Conservation (phyloP, 75 land plant species). For the Isoetes taiwanensis region DNA sequence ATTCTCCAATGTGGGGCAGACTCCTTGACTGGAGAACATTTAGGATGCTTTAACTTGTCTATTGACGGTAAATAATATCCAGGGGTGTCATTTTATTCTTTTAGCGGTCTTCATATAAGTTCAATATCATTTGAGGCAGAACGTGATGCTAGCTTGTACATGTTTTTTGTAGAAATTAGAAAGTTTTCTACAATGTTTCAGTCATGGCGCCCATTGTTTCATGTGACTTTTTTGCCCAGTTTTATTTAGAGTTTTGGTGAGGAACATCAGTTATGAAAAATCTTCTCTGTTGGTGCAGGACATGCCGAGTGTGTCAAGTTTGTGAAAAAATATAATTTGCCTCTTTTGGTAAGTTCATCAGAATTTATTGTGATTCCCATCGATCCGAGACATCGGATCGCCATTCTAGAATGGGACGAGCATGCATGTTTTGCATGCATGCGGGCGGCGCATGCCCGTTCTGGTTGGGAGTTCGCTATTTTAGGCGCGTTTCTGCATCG, state of each 20-base stretch:
- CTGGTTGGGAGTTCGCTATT: no score
- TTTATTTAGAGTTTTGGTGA: not conserved
- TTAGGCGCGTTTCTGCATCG: no score
- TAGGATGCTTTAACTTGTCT: conserved; percentile 98
- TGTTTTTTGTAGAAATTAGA: not conserved
- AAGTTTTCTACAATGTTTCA: conserved; percentile 4
- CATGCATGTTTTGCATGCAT: no score
- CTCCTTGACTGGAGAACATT: conserved; percentile 96
- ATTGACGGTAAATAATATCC: conserved; percentile 63
- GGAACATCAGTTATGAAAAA: not conserved
- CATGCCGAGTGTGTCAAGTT: conserved; percentile 92
- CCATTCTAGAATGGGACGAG: no score
- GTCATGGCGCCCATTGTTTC: not conserved
- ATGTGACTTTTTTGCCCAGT: no score
- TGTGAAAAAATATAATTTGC: conserved; percentile 88
- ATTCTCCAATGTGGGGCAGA: conserved; percentile 99
- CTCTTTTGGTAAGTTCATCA: conserved; percentile 69
- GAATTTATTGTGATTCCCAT: no score
- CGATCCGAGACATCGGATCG: not conserved
- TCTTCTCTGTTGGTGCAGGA: conserved; percentile 25
- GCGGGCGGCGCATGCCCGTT: no score
- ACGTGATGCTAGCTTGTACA: no score
- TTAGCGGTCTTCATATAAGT: conserved; percentile 15
- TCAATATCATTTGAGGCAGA: no score
- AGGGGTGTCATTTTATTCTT: not conserved